Base-by-base conservation (phyloP, 2,329 filamentous ascomycete species). In the Sclerotinia subarctica region DNA sequence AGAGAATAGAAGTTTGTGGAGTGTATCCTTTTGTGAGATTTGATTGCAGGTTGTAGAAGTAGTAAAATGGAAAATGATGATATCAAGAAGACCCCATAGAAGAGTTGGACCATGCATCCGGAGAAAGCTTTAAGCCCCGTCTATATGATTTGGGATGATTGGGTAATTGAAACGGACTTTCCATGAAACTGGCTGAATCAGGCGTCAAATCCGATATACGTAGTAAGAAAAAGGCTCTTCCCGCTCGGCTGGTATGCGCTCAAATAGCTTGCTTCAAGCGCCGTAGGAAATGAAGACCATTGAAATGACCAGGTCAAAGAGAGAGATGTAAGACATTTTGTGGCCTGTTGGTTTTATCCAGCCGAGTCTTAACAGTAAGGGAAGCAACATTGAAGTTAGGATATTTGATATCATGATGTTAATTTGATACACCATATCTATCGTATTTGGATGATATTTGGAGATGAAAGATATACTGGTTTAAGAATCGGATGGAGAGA, bases 231-330 rank as follows among this genome's bases (percentile, higher is more conserved):
- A 59, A 13, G 42, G 24, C 17, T 46, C 42, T 46, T 59, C 57
- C 42, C 57, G 24, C 42, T 59, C 57, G 42, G 57, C 42, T 59
- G 57, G 42, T 47, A 59, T 59, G 57, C 57, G 57, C 57, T 7
- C 57, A 46, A n/a, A 59, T 10, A 32, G 8, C 11, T 29, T 47
- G 6, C 57, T 32, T 47, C 42, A 59, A 59, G 57, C 42, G 57
- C 57, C n/a, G 57, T 46, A 17, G 42, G 17, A 29, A 29, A 59
- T 42, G 21, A n/a, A 8, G 42, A 47, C 57, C 17, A 47, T 32
- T 5, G 19, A 59, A 15, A 47, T 15, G 57, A 19, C 24, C 57
- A 19, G 57, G 57, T n/a, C 19, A 5, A 56, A 4, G 32, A 56
- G 32, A 56, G 13, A 56, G 53, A 11, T 35, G 32, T 35, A n/a